These are phyloP conservation scores for Podila epicladia DNA, from an alignment of 192 early-diverging fungal species.

Conservation along the genomic window DNA sequence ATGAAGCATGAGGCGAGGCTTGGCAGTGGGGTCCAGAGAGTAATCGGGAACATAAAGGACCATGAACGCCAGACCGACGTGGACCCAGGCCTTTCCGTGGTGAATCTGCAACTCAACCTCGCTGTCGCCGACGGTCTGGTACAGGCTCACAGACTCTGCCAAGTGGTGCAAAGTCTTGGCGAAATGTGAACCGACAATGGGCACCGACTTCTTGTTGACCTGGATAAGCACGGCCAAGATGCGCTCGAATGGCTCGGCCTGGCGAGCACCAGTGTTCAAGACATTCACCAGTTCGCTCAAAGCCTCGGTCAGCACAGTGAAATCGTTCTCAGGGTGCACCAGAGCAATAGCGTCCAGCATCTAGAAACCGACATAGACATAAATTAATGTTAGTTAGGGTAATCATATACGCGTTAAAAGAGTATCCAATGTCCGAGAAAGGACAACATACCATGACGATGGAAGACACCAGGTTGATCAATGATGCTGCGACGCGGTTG, in stretches of 20 bases:
- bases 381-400: not conserved
- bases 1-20: constrained; percentile 69
- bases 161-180: constrained; percentile 19
- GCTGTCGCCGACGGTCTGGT: constrained; percentile 20
- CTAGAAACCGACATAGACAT: constrained; percentile 9
- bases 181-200: constrained; percentile 32
- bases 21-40: constrained; percentile 86
- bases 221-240: constrained; percentile 6
- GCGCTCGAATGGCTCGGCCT: constrained; percentile 9
- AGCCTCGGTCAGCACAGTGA: constrained; percentile 16
- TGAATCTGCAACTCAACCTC: constrained; percentile 23
- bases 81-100: constrained; percentile 68
- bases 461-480: constrained; percentile 37
- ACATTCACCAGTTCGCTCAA: constrained; percentile 6
- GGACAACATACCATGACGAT: constrained; percentile 29
- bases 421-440: not conserved
- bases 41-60: constrained; percentile 80
- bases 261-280: constrained; percentile 19
- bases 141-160: constrained; percentile 19
- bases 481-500: constrained; percentile 47
- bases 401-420: not conserved
- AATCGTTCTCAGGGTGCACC: constrained; percentile 19
- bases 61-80: constrained; percentile 68
- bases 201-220: constrained; percentile 14
- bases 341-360: constrained; percentile 36